Conservation (phyloP, 73 alveolate species). For the Paramecium bursaria region DNA sequence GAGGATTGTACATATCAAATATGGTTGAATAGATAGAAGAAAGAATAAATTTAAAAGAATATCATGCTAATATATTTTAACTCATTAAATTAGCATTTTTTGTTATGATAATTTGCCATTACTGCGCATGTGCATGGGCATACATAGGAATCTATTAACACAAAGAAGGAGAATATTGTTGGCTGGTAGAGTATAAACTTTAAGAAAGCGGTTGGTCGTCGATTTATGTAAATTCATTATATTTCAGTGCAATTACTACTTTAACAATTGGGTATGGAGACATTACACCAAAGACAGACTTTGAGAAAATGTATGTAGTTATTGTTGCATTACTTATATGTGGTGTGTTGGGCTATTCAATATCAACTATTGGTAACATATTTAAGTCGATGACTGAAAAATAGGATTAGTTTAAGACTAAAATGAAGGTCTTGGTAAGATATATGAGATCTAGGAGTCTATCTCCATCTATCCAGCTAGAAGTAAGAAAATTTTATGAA, state of each 20-base stretch:
- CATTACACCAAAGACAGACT: constrained; percentile 63
- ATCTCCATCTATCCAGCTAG: neutral
- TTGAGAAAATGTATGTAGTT: constrained; percentile 56
- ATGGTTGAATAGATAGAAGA: constrained; percentile 35
- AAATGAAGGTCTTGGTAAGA: constrained; percentile 1
- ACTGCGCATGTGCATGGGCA: constrained; percentile 53
- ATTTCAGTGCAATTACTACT: constrained; percentile 57
- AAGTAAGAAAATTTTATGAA: constrained; percentile 57
- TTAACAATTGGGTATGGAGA: constrained; percentile 70
- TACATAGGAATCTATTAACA: constrained; percentile 11
- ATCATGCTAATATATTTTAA: neutral
- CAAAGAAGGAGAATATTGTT: neutral
- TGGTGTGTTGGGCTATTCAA: constrained; percentile 55
- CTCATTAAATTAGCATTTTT: constrained; percentile 23
- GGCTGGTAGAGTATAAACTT: constrained; percentile 30
- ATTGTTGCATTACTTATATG: constrained; percentile 33
- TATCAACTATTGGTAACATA: constrained; percentile 42
- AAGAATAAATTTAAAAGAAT: constrained; percentile 8
- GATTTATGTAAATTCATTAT: constrained; percentile 48
- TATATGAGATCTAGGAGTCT: constrained; percentile 9
- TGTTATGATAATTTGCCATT: constrained; percentile 44
- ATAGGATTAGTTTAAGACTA: constrained; percentile 9
- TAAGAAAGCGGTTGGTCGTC: constrained; percentile 23
- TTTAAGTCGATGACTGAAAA: constrained; percentile 13
- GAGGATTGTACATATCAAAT: constrained; percentile 22